Evolutionary conservation across 1,284 basidiomycete species (phyloP).

Genomic region (Vanrija sp.): DNA sequence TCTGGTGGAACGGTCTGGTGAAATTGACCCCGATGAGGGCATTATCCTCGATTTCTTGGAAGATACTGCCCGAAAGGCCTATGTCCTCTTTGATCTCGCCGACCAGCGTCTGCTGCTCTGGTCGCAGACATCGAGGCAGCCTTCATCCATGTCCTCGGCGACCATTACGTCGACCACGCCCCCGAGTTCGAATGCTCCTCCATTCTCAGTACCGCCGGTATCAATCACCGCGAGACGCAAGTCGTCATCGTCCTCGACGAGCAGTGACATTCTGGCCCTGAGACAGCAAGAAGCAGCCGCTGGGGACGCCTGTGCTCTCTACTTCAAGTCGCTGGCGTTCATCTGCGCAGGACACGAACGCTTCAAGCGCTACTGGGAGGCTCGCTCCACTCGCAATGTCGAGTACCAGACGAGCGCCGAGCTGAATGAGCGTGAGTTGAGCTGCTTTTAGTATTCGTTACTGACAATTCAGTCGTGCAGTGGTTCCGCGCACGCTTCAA

Average conservation of each 20-base stretch:
- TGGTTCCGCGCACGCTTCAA: conserved; percentile 58
- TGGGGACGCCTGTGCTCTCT: conserved; percentile 80
- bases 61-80: conserved; percentile 90
- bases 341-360: conserved; percentile 81
- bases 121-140: conserved; percentile 11
- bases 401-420: conserved; percentile 49
- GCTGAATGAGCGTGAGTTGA: conserved; percentile 54
- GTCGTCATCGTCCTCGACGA: conserved; percentile 28
- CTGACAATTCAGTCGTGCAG: conserved; percentile 51
- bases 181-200: conserved; percentile 16
- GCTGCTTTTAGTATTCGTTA: background rate
- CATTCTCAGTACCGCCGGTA: conserved; percentile 18
- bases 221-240: conserved; percentile 14
- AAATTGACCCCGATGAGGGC: conserved; percentile 70
- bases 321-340: conserved; percentile 89
- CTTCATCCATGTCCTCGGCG: conserved; percentile 1
- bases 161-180: conserved; percentile 8
- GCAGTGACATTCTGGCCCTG: conserved; percentile 54
- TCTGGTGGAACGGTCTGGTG: conserved; percentile 28
- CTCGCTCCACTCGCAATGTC: conserved; percentile 27
- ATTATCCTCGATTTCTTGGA: conserved; percentile 71
- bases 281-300: conserved; percentile 69
- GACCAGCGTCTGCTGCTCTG: conserved; percentile 80
- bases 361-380: conserved; percentile 51
- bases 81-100: conserved; percentile 86